Conservation (phyloP, 2,329 filamentous ascomycete genomes). For the Exophiala dermatitidis region DNA sequence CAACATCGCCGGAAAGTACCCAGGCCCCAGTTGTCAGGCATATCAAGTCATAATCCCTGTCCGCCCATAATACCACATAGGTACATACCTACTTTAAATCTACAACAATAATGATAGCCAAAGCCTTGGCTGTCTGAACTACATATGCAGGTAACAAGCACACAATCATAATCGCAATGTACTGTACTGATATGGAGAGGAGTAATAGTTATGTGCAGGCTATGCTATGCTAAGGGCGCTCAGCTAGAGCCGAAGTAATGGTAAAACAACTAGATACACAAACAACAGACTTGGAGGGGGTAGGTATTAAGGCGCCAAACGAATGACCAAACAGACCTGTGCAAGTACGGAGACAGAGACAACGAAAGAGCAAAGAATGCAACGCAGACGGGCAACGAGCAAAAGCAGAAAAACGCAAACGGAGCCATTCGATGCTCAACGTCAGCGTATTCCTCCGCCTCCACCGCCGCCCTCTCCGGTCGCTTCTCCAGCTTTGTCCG, state of each 20-base stretch:
- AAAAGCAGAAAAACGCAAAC: constrained; percentile 4
- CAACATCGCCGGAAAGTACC: not conserved
- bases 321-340: constrained; percentile 10
- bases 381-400: not conserved
- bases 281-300: constrained; percentile 8
- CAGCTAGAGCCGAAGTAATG: not conserved
- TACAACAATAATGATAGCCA: not conserved
- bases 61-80: not conserved
- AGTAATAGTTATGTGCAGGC: constrained; percentile 21
- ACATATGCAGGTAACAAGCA: no score
- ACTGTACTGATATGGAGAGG: constrained; percentile 10
- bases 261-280: constrained; percentile 12
- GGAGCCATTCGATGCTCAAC: constrained; percentile 3
- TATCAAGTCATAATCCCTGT: constrained; percentile 13
- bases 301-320: constrained; percentile 1
- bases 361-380: constrained; percentile 1
- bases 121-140: no score
- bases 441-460: constrained; percentile 23
- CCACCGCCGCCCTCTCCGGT: constrained; percentile 17
- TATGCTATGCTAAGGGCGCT: constrained; percentile 12
- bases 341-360: constrained; percentile 7
- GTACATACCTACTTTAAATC: not conserved
- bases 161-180: no score
- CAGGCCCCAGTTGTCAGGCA: not conserved
- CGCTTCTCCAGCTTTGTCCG: constrained; percentile 21